Percentiles rank a stretch among this genome's conserved stretches.
Conservation (phyloP, 768 basidiomycete genomes). For the Hortiboletus flavorubellus region DNA sequence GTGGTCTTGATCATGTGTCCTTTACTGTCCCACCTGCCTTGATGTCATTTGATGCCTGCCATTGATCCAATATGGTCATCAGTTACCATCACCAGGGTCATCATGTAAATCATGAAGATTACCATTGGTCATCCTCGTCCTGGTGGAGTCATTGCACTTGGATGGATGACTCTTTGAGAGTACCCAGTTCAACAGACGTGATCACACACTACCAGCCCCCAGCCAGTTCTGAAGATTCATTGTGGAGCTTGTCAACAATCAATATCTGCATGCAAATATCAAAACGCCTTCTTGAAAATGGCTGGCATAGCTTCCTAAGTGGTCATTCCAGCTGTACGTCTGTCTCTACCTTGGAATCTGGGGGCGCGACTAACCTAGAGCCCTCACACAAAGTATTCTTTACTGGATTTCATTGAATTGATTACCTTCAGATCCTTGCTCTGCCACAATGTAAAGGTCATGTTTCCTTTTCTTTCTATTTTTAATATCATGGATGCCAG, state of each 20-base stretch:
- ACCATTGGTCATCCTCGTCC: slow-evolving; percentile 89
- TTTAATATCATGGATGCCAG: too few species aligned
- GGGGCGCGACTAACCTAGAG: neutral
- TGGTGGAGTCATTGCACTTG: slow-evolving; percentile 38
- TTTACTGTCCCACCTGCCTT: neutral
- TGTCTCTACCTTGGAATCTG: neutral
- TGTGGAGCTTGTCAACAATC: slow-evolving; percentile 65
- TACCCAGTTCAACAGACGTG: slow-evolving; percentile 16
- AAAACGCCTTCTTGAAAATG: slow-evolving; percentile 58
- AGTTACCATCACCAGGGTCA: slow-evolving; percentile 66
- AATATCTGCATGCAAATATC: slow-evolving; percentile 77
- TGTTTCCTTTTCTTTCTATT: too few species aligned
- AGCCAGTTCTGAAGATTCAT: slow-evolving; percentile 60
- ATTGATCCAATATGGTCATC: slow-evolving; percentile 55
- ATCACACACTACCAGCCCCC: slow-evolving; percentile 56
- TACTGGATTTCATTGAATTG: slow-evolving; percentile 85
- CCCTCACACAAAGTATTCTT: slow-evolving; percentile 93
- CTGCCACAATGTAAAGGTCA: too few species aligned
- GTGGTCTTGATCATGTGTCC: slow-evolving; percentile 34
- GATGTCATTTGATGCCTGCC: neutral
- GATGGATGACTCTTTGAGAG: neutral
- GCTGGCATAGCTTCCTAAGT: slow-evolving; percentile 88
- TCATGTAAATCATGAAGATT: slow-evolving; percentile 82
- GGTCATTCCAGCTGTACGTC: slow-evolving; percentile 83
- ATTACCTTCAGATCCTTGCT: too few species aligned